These are phyloP conservation scores for Papiliotrema flavescens DNA, from an alignment of 1,284 basidiomycete genomes.

Conservation along the genomic window DNA sequence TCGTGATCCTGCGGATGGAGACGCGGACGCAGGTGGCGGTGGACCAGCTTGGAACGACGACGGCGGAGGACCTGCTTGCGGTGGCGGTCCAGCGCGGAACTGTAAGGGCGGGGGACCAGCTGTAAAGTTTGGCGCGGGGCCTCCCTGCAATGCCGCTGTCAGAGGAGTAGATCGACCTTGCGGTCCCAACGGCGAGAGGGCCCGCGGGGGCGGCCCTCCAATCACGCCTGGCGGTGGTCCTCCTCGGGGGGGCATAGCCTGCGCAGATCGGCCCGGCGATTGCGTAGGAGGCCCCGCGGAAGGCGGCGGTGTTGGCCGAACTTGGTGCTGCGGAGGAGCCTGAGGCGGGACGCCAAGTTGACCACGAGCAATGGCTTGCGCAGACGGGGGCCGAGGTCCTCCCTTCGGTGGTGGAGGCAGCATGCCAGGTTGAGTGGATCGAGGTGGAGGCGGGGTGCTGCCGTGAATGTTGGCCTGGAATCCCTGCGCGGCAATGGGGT, in stretches of 20 bases:
- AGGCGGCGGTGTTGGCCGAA: slow-evolving; percentile 26
- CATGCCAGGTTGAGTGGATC: slow-evolving; percentile 34
- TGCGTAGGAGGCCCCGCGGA: slow-evolving; percentile 6
- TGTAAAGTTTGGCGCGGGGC: not conserved
- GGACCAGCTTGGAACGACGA: not conserved
- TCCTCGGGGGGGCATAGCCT: slow-evolving; percentile 19
- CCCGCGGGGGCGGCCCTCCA: slow-evolving; percentile 52
- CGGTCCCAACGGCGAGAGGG: slow-evolving; percentile 44
- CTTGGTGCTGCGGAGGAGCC: slow-evolving; percentile 28
- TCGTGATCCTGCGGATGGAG: not conserved
- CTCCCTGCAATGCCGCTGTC: not conserved
- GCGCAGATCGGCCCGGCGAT: slow-evolving; percentile 1
- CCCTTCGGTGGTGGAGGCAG: slow-evolving; percentile 46
- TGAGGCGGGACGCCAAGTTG: no score
- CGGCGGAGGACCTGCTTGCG: not conserved
- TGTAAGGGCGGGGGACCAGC: not conserved
- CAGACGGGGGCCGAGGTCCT: slow-evolving; percentile 46
- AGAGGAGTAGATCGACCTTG: slow-evolving; percentile 5
- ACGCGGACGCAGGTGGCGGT: not conserved
- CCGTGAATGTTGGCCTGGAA: slow-evolving; percentile 2
- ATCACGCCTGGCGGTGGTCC: slow-evolving; percentile 52
- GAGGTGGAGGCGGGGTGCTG: slow-evolving; percentile 35
- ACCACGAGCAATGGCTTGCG: slow-evolving; percentile 22
- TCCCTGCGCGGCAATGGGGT: slow-evolving; percentile 1
- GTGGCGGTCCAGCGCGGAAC: not conserved